phyloP scores from a whole-genome alignment of 2,329 filamentous ascomycete genomes.

The Penicillium sp. region DNA sequence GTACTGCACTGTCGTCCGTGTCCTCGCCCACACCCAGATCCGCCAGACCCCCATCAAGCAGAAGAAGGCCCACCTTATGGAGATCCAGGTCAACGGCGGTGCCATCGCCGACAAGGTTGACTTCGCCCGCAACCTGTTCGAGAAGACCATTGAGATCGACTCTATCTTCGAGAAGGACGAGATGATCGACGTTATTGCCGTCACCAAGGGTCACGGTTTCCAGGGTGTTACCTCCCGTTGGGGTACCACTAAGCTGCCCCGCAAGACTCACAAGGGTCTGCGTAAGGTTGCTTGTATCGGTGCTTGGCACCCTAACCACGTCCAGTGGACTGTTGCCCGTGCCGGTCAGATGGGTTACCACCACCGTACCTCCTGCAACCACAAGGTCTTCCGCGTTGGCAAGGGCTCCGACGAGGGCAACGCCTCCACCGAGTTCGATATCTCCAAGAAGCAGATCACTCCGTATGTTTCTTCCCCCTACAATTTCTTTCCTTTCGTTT shows the following conservation, averaged over 20 bases:
- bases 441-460: slow-evolving; percentile 99
- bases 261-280: slow-evolving; percentile 99
- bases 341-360: slow-evolving; percentile 99
- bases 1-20: slow-evolving; percentile 99
- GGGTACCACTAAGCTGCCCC: slow-evolving; percentile 99
- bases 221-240: slow-evolving; percentile 95
- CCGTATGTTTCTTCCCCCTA: slow-evolving; percentile 71
- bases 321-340: slow-evolving; percentile 99
- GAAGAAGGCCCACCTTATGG: slow-evolving; percentile 99
- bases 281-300: slow-evolving; percentile 99
- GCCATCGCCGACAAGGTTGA: slow-evolving; percentile 95
- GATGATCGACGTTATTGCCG: slow-evolving; percentile 98
- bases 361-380: slow-evolving; percentile 99
- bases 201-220: slow-evolving; percentile 99
- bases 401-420: slow-evolving; percentile 89
- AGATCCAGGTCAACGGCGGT: slow-evolving; percentile 99
- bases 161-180: slow-evolving; percentile 99
- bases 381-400: slow-evolving; percentile 99
- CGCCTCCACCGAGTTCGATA: slow-evolving; percentile 91
- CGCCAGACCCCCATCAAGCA: slow-evolving; percentile 99
- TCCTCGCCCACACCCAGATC: slow-evolving; percentile 99
- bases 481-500: neutral
- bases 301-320: slow-evolving; percentile 99
- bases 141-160: slow-evolving; percentile 96
- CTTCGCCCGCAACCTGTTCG: slow-evolving; percentile 93